These are phyloP conservation scores for Populus tomentosa DNA, from an alignment of 441 rosid genomes.

Conservation along the genomic window DNA sequence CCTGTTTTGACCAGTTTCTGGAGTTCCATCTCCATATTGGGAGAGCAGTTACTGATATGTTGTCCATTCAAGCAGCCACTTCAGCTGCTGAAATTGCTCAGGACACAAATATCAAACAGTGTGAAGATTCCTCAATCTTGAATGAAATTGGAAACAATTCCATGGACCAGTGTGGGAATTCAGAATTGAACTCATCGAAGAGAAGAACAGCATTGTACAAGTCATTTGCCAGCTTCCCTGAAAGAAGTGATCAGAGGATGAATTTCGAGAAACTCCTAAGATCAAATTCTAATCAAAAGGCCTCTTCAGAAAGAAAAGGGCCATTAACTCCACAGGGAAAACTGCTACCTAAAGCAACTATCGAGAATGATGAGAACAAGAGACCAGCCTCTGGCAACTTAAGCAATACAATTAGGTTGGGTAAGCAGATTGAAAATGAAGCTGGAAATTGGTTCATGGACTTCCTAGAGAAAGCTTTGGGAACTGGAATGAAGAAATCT, in stretches of 20 bases:
- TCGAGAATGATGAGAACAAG: slow-evolving; percentile 69
- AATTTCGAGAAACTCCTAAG: slow-evolving; percentile 32
- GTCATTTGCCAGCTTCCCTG: slow-evolving; percentile 43
- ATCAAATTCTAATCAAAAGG: slow-evolving; percentile 29
- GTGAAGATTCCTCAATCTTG: slow-evolving; percentile 38
- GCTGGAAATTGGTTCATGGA: slow-evolving; percentile 88
- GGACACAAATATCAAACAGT: slow-evolving; percentile 24
- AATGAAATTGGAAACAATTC: slow-evolving; percentile 51
- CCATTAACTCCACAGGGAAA: slow-evolving; percentile 32
- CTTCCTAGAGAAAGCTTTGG: slow-evolving; percentile 66
- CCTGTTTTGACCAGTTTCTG: slow-evolving; percentile 64
- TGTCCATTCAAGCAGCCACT: slow-evolving; percentile 61
- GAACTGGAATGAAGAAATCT: slow-evolving; percentile 64
- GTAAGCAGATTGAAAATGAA: slow-evolving; percentile 63
- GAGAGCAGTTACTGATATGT: slow-evolving; percentile 49
- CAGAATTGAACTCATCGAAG: slow-evolving; percentile 18
- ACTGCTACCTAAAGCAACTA: slow-evolving; percentile 24
- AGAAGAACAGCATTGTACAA: slow-evolving; percentile 44
- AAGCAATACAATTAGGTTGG: slow-evolving; percentile 51
- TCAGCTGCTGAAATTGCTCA: slow-evolving; percentile 28
- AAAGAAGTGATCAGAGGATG: slow-evolving; percentile 34
- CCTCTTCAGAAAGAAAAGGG: slow-evolving; percentile 25
- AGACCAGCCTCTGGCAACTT: slow-evolving; percentile 37
- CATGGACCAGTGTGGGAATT: slow-evolving; percentile 30
- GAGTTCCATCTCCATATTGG: slow-evolving; percentile 68